phyloP scores from a whole-genome alignment of 2,329 filamentous ascomycete species.

The Diaporthe ampelina region DNA sequence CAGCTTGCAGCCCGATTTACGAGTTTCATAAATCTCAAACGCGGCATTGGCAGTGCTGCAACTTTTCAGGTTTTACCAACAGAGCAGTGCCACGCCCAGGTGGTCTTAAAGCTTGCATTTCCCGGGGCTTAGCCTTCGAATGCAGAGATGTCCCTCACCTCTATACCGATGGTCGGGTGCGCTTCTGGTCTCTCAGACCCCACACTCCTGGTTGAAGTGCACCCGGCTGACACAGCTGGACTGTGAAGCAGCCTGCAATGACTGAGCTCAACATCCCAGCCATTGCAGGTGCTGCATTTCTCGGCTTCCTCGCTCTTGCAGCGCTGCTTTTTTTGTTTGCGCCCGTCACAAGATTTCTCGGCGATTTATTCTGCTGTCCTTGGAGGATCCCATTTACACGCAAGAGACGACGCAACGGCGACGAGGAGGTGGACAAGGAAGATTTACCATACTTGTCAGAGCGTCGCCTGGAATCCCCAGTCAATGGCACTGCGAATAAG shows the following conservation, averaged over 20 bases:
- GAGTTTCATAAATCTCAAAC: conserved; percentile 31
- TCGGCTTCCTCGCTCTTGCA: conserved; percentile 37
- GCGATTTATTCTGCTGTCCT: conserved; percentile 39
- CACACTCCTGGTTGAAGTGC: background rate
- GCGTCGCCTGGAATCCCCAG: conserved; percentile 4
- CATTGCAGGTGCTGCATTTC: conserved; percentile 38
- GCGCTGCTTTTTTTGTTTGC: conserved; percentile 34
- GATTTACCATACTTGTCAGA: conserved; percentile 35
- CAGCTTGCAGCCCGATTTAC: background rate
- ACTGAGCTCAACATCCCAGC: conserved; percentile 35
- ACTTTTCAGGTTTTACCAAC: conserved; percentile 21
- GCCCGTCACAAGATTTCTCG: conserved; percentile 38
- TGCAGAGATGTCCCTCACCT: background rate
- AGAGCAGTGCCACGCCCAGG: background rate
- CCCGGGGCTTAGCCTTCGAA: background rate
- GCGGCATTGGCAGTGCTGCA: conserved; percentile 11
- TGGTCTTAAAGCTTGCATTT: conserved; percentile 1
- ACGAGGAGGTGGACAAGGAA: conserved; percentile 38
- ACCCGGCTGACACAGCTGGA: conserved; percentile 27
- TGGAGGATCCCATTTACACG: conserved; percentile 40
- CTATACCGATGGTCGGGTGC: background rate
- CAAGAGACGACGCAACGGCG: conserved; percentile 37
- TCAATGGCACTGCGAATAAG: conserved; percentile 12
- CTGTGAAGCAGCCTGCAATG: conserved; percentile 30
- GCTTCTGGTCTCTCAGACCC: background rate